Evolutionary conservation across 2,329 filamentous ascomycete species (phyloP).

Genomic region (Fusarium tupiense): DNA sequence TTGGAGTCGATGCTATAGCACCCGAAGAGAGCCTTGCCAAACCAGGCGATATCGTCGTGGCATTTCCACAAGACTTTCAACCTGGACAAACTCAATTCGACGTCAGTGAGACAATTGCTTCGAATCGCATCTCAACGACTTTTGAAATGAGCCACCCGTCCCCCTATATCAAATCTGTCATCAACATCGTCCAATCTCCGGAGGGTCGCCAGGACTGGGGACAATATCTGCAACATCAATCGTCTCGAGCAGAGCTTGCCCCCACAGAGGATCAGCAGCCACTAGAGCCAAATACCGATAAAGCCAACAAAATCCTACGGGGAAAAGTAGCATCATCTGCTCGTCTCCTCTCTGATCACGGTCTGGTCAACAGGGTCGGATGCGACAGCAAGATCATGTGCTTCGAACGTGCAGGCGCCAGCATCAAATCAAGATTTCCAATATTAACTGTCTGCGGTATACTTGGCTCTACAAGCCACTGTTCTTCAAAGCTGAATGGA

Average conservation of each 20-base stretch:
- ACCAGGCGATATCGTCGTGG: background rate
- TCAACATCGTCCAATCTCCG: accelerated
- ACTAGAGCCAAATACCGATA: accelerated
- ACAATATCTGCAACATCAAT: background rate
- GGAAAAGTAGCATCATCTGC: background rate
- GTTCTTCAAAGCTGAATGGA: accelerated
- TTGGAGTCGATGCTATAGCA: background rate
- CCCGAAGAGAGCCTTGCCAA: background rate
- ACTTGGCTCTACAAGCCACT: accelerated
- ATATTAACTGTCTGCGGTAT: background rate
- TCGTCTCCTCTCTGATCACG: accelerated
- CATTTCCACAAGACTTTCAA: accelerated
- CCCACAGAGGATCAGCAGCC: background rate
- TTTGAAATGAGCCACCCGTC: background rate
- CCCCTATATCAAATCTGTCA: accelerated
- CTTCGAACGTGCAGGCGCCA: background rate
- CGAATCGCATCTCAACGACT: background rate
- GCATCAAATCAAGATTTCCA: background rate
- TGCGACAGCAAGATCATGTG: background rate
- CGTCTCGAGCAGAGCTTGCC: background rate
- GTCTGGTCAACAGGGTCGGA: accelerated
- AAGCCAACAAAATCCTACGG: too few species aligned
- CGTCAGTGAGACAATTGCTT: accelerated
- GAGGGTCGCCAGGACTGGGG: background rate
- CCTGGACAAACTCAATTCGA: background rate